Conservation (phyloP, 352 stramenopile species). For the Globisporangium paddicum region DNA sequence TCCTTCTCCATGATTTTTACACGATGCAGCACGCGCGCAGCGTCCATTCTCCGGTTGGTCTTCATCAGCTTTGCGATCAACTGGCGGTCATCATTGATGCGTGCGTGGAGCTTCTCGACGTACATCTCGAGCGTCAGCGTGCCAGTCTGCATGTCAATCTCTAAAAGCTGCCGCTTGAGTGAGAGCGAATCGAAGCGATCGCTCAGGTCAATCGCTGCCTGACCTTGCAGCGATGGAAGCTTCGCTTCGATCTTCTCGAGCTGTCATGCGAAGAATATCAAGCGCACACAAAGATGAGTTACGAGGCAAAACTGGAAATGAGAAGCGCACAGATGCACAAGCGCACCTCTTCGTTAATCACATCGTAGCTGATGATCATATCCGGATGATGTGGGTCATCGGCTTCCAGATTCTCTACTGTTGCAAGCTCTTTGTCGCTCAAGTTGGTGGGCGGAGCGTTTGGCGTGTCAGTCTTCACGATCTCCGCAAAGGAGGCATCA, state of each 20-base stretch:
- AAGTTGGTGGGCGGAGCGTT: neutral
- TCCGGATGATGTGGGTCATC: constrained; percentile 64
- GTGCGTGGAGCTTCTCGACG: constrained; percentile 35
- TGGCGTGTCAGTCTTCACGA: neutral
- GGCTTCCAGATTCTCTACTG: constrained; percentile 3
- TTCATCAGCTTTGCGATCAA: constrained; percentile 43
- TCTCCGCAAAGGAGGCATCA: neutral
- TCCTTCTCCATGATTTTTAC: constrained; percentile 81
- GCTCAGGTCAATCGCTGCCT: constrained; percentile 25
- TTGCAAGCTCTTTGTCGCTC: constrained; percentile 2
- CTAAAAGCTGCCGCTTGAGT: constrained; percentile 76
- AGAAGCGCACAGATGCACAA: neutral
- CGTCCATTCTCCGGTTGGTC: constrained; percentile 41
- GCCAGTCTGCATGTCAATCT: constrained; percentile 80
- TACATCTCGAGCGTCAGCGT: constrained; percentile 77
- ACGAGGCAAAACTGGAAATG: neutral
- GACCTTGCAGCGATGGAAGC: constrained; percentile 31
- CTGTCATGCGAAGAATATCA: constrained; percentile 18
- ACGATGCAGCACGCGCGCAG: constrained; percentile 62
- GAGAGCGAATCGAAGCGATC: constrained; percentile 66
- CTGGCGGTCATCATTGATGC: constrained; percentile 46
- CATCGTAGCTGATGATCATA: constrained; percentile 80
- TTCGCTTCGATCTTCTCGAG: constrained; percentile 62
- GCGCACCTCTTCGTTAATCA: constrained; percentile 79
- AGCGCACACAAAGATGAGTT: neutral